Evolutionary conservation across 257 asterid species (phyloP), one percentile per base, ranked within the genome.

Genomic region (Fraxinus excelsior): DNA sequence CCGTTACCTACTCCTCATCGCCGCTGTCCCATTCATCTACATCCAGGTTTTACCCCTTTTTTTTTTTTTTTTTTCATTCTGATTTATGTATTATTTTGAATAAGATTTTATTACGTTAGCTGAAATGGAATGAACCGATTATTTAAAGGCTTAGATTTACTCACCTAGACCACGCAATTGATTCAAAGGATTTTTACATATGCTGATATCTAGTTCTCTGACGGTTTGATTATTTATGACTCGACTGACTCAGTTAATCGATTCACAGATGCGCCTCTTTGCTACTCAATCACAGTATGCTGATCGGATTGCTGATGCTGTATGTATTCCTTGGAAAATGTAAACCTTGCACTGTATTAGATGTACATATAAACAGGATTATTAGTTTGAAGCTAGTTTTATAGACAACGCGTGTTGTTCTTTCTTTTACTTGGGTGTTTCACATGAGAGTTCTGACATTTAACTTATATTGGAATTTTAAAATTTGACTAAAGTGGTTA

Each of bases 231-330:
- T 34, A 65, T 29, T 78, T 29, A 76, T 71, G 73, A 58, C 79
- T 56, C 29, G 34, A 51, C 79, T 83, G 73, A 78, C 82, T 74
- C 37, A 18, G 76, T 75, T 82, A 56, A 71, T 70, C 32, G 68
- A 35, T 71, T n/a, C 72, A 37, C 94, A 95, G 99, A 88, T 95
- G 90, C 95, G 99, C 77, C 98, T 95, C 58, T 91, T 95, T 81
- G 72, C 87, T 44, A 83, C 99, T 49, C 99, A 95, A 78, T 88
- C 99, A 49, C 81, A 90, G 82, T 93, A 88, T 79, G 93, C 98
- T 68, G 98, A 95, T 84, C 99, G 97, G 53, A 96, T 93, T 76
- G 90, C 91, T 82, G 94, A 90, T 73, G 91, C 98, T 80, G 99
- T 95, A 85, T 67, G 96, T 90, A 53, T 78, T 29, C 81, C 81